These are phyloP conservation scores for Lipomyces yamanashiensis DNA, from an alignment of 805 yeast genomes.

Conservation along the genomic window DNA sequence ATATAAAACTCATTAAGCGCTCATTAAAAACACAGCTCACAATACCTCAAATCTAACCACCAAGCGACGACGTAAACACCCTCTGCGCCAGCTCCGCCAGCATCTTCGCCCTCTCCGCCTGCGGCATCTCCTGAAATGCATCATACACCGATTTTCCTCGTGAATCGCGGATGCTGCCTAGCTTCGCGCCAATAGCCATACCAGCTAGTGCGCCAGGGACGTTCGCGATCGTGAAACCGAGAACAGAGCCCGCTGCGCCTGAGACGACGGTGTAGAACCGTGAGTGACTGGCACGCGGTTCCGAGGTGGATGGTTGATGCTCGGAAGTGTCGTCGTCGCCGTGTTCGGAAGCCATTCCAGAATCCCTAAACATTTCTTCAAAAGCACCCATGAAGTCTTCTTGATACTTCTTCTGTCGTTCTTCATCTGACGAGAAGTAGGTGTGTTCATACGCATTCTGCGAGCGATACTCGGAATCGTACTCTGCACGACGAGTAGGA, in stretches of 20 bases:
- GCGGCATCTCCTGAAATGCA: slow-evolving; percentile 36
- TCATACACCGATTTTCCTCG: slow-evolving; percentile 37
- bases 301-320: background rate
- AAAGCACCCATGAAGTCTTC: slow-evolving; percentile 37
- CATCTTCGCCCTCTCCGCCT: slow-evolving; percentile 24
- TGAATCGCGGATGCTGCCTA: slow-evolving; percentile 37
- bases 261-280: slow-evolving; percentile 28
- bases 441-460: slow-evolving; percentile 6
- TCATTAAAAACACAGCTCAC: background rate
- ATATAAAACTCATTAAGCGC: no score
- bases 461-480: slow-evolving; percentile 32
- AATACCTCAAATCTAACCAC: background rate
- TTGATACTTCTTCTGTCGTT: slow-evolving; percentile 23
- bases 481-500: slow-evolving; percentile 26
- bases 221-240: slow-evolving; percentile 39
- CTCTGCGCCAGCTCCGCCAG: slow-evolving; percentile 31
- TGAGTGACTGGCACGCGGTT: background rate
- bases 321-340: background rate
- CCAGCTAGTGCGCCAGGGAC: slow-evolving; percentile 40
- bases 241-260: slow-evolving; percentile 35
- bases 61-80: slow-evolving; percentile 12
- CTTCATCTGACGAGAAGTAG: slow-evolving; percentile 24
- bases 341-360: slow-evolving; percentile 18
- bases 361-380: slow-evolving; percentile 38
- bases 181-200: slow-evolving; percentile 35